These are phyloP conservation scores for Colletotrichum neosansevieriae DNA, from an alignment of 2,329 filamentous ascomycete species.

Conservation along the genomic window DNA sequence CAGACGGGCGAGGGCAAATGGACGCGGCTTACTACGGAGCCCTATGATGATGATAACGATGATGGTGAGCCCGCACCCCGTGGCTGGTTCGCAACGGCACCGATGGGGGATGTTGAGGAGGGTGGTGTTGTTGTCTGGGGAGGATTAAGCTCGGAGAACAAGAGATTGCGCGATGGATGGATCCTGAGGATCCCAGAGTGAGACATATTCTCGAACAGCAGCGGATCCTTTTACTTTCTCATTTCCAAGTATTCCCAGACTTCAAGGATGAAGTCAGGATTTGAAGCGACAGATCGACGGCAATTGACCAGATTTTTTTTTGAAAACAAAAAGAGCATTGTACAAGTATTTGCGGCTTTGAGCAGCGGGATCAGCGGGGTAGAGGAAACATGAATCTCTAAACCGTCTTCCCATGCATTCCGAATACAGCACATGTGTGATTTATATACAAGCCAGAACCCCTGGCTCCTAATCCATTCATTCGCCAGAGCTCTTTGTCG, in stretches of 20 bases:
- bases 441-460: slow-evolving; percentile 44
- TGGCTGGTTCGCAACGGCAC: slow-evolving; percentile 69
- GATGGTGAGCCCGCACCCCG: slow-evolving; percentile 63
- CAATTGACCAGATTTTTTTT: slow-evolving; percentile 16
- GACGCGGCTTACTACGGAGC: slow-evolving; percentile 60
- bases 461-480: slow-evolving; percentile 28
- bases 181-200: slow-evolving; percentile 65
- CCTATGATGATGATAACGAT: slow-evolving; percentile 62
- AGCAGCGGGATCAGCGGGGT: neutral
- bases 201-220: neutral
- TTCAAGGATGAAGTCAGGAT: neutral
- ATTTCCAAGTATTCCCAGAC: slow-evolving; percentile 6
- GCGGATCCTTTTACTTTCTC: neutral
- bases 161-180: slow-evolving; percentile 72
- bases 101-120: slow-evolving; percentile 70
- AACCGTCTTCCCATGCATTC: slow-evolving; percentile 39
- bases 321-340: neutral
- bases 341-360: slow-evolving; percentile 2
- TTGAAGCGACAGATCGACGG: slow-evolving; percentile 2
- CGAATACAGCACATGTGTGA: slow-evolving; percentile 41
- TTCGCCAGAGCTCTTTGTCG: slow-evolving; percentile 16
- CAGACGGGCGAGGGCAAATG: slow-evolving; percentile 70
- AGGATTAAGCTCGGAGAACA: slow-evolving; percentile 64
- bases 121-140: slow-evolving; percentile 71
- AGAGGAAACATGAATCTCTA: slow-evolving; percentile 27